Evolutionary conservation across 345 rosid species (phyloP), one percentile per base, ranked within the genome.

Genomic region (Laguncularia racemosa): DNA sequence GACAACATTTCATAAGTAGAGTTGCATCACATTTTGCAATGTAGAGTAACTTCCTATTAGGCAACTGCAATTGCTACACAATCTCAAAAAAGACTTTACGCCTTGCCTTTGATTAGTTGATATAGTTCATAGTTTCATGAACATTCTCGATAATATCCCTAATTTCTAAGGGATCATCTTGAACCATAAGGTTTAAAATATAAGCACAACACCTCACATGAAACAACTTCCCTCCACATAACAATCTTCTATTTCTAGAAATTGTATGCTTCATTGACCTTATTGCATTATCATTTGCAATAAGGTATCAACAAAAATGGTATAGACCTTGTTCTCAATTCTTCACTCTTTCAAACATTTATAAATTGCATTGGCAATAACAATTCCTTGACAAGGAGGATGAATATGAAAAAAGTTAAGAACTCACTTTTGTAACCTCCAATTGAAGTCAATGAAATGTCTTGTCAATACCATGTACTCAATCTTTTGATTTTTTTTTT

Each of bases 331-430:
- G 26, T 16, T 63, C 61, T 23, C 11, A 9, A 55, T 48, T 0
- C 20, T 20, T 28, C 48, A 63, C n/a, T 56, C 55, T 38, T 63
- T 55, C 40, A 56, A 28, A 40, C 55, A 63, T 33, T 55, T 63
- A 33, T 47, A 55, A 2, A 63, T 16, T 1, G 11, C 13, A 56
- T 47, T 48, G 0, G 49, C 55, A 5, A 55, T 56, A 14, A 55
- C 38, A 13, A 28, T 33, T 11, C 61, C 67, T 23, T 14, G 47
- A 17, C 4, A 43, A 56, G 55, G 61, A 23, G 55, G 67, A 52
- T 46, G 55, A 16, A 63, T 13, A 16, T 56, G 55, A 17, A 55
- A 38, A 48, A 63, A 63, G 48, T 17, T 63, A 0, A 33, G 9
- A 14, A 28, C 49, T 12, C 11, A n/a, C 13, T 56, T 56, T 56